Conservation (phyloP, 768 basidiomycete species). For the Hericium rajendrae region DNA sequence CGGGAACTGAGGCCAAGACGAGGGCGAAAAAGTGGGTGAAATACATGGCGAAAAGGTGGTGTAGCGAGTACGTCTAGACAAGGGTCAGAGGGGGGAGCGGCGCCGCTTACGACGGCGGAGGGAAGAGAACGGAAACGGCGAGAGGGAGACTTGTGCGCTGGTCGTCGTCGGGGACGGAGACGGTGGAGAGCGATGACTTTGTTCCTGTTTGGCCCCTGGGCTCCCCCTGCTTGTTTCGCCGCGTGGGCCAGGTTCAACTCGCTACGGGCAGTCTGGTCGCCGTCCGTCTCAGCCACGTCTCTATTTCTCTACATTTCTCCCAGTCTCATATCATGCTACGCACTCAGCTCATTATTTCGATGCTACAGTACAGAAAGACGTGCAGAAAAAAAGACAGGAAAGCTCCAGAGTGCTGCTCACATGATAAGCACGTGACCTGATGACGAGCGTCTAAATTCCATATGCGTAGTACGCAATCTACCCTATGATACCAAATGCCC, state of each 20-base stretch:
- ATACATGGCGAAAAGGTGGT: constrained; percentile 11
- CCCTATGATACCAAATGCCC: neutral
- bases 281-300: neutral
- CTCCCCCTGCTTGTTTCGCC: neutral
- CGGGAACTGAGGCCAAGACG: constrained; percentile 24
- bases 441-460: neutral
- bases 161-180: constrained; percentile 7
- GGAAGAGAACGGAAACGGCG: constrained; percentile 16
- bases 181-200: constrained; percentile 7
- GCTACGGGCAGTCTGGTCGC: neutral
- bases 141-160: constrained; percentile 7
- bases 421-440: neutral
- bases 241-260: too few relatives aligned
- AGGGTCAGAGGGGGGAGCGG: constrained; percentile 5
- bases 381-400: too few relatives aligned
- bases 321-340: neutral
- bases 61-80: constrained; percentile 16
- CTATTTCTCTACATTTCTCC: neutral
- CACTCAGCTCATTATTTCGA: neutral
- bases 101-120: constrained; percentile 1
- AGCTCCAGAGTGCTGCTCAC: too few relatives aligned
- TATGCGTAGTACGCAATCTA: neutral
- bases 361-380: too few relatives aligned
- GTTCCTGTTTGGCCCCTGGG: constrained; percentile 10
- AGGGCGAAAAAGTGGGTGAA: constrained; percentile 19